Evolutionary conservation across 768 basidiomycete genomes (phyloP), one percentile per base, ranked within the genome.

Genomic region (Sutorius australiensis): DNA sequence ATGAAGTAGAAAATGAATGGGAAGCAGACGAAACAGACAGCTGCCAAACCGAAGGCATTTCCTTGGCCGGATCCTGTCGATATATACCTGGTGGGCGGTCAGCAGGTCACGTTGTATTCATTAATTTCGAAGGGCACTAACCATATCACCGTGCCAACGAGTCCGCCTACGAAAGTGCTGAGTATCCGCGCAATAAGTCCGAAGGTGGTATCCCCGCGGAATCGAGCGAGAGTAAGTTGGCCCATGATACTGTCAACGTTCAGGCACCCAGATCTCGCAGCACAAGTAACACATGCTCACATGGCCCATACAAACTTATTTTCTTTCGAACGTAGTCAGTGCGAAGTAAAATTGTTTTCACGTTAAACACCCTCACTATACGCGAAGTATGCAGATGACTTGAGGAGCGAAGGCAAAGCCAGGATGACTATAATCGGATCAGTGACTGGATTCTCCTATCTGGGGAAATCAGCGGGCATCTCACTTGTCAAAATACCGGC

Each of bases 201-300:
- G 53, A 86, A 86, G 0, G 80, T 77, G 0, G 88, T 92, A 48
- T 92, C 89, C 1, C 88, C 89, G 40, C 84, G 77, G 61, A 88
- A 90, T 16, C 87, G 80, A 9, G 84, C 73, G 0, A 88, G 67
- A 0, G 86, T 86, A 6, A 89, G 71, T 60, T 90, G 89, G 0
- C 80, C 87, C 84, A 90, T 89, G 62, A 89, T 77, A 16, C 84
- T 87, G 50, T 16, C 1, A 27, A 31, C 12, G 5, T 44, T 57
- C 30, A 54, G 50, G 39, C 30, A 51, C 38, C 16, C 17, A 33
- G n/a, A 24, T 5, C 17, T 34, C 16, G 28, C 10, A 19, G 50
- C 8, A 3, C 0, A 50, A 28, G 36, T 12, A 44, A 33, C 9
- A 44, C 6, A 47, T n/a, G 36, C 80, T 61, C 51, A 88, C 83